phyloP scores from a whole-genome alignment of 495 filamentous ascomycete species.

The Paragyromitra xinjiangensis region DNA sequence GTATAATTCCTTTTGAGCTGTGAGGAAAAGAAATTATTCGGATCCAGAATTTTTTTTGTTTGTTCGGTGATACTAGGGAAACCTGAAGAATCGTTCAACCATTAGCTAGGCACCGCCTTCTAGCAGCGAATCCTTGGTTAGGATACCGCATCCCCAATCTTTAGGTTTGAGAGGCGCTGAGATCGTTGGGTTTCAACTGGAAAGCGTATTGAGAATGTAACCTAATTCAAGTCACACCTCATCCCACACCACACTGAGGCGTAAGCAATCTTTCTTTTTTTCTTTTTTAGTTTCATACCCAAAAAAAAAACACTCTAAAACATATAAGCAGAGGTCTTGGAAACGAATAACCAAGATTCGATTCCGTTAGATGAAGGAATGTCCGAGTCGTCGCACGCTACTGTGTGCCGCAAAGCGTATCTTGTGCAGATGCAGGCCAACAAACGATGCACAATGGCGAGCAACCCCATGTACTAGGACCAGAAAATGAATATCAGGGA shows the following conservation, averaged over 20 bases:
- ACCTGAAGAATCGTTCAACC: slow-evolving; percentile 11
- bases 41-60: slow-evolving; percentile 22
- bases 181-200: slow-evolving; percentile 36
- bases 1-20: slow-evolving; percentile 44
- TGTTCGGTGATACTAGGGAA: slow-evolving; percentile 27
- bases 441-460: slow-evolving; percentile 22
- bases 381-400: background rate
- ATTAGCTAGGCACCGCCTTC: slow-evolving; percentile 7
- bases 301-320: background rate
- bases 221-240: slow-evolving; percentile 10
- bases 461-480: slow-evolving; percentile 6
- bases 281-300: background rate
- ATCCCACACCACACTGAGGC: slow-evolving; percentile 13
- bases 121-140: slow-evolving; percentile 4
- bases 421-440: slow-evolving; percentile 5
- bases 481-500: slow-evolving; percentile 12
- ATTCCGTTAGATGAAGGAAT: slow-evolving; percentile 12
- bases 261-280: slow-evolving; percentile 1
- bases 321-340: background rate
- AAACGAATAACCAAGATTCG: background rate
- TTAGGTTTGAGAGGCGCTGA: slow-evolving; percentile 6
- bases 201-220: slow-evolving; percentile 19
- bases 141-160: background rate
- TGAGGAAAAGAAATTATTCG: slow-evolving; percentile 42
- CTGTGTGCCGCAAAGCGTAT: background rate